Conservation (phyloP, 140 eudicot species). For the Oenanthe javanica region DNA sequence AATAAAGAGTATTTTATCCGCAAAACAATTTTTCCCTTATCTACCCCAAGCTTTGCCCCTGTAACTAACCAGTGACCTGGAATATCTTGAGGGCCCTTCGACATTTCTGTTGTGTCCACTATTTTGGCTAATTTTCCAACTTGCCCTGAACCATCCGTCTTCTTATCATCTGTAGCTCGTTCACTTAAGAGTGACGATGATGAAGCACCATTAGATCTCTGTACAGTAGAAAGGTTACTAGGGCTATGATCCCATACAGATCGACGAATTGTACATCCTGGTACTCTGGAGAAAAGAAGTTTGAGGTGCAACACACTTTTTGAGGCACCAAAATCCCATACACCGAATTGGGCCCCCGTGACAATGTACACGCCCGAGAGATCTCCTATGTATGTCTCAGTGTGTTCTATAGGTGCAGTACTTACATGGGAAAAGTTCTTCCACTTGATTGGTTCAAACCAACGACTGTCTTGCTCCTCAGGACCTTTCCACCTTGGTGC, state of each 20-base stretch:
- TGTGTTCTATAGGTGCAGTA: constrained; percentile 87
- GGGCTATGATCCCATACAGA: constrained; percentile 98
- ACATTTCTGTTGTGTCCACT: constrained; percentile 89
- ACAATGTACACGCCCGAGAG: constrained; percentile 86
- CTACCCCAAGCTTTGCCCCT: constrained; percentile 96
- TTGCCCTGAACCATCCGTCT: constrained; percentile 48
- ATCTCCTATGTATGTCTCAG: constrained; percentile 79
- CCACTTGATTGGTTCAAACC: constrained; percentile 98
- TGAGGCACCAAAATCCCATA: constrained; percentile 87
- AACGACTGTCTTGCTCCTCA: constrained; percentile 97
- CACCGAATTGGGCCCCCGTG: constrained; percentile 96
- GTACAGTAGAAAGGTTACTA: constrained; percentile 23
- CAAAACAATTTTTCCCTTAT: constrained; percentile 75
- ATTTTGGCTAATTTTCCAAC: constrained; percentile 64
- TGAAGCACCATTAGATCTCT: constrained; percentile 29
- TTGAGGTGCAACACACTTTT: constrained; percentile 80
- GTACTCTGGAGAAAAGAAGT: constrained; percentile 79
- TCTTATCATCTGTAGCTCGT: constrained; percentile 31
- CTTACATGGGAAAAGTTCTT: constrained; percentile 33
- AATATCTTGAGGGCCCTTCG: constrained; percentile 82
- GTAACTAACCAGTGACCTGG: constrained; percentile 99
- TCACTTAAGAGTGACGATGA: constrained; percentile 27
- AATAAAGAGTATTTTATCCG: constrained; percentile 79
- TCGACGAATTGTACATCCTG: constrained; percentile 87
- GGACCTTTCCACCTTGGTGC: constrained; percentile 99